Conservation (phyloP, 1,284 basidiomycete genomes). For the Ustilago loliicola region DNA sequence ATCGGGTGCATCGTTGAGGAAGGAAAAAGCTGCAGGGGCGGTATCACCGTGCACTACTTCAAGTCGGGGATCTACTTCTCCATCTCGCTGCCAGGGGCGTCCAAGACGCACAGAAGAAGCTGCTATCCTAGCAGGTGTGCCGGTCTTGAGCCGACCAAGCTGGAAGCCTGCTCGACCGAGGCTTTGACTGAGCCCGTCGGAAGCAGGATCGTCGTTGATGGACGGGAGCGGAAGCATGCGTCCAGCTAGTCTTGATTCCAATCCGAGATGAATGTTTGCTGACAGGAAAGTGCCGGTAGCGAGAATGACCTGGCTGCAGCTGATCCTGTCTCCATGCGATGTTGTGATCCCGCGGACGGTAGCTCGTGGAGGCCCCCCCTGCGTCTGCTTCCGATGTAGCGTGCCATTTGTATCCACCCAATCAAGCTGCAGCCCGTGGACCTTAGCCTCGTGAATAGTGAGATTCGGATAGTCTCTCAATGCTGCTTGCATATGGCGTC, state of each 20-base stretch:
- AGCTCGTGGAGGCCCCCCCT: constrained; percentile 72
- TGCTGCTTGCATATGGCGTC: constrained; percentile 80
- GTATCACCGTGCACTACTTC: constrained; percentile 47
- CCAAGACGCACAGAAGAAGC: constrained; percentile 79
- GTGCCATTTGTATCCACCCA: constrained; percentile 59
- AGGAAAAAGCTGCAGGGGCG: constrained; percentile 52
- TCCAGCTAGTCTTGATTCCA: constrained; percentile 84
- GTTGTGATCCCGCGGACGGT: constrained; percentile 79
- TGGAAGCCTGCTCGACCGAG: constrained; percentile 82
- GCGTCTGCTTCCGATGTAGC: not conserved
- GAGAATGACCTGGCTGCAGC: constrained; percentile 83
- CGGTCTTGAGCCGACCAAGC: constrained; percentile 86
- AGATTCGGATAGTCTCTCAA: constrained; percentile 79
- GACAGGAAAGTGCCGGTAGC: constrained; percentile 91
- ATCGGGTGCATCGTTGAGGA: constrained; percentile 47
- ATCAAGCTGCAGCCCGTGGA: constrained; percentile 82
- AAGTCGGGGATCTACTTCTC: constrained; percentile 29
- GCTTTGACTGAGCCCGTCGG: constrained; percentile 80
- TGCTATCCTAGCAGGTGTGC: constrained; percentile 85
- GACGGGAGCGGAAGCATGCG: constrained; percentile 82
- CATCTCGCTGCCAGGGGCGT: constrained; percentile 28
- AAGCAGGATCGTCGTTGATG: constrained; percentile 66
- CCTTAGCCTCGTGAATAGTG: constrained; percentile 79
- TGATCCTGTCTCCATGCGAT: constrained; percentile 83
- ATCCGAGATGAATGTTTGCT: constrained; percentile 88